Percentiles rank a stretch among this genome's conserved stretches.
phyloP scores from a whole-genome alignment of 2,329 filamentous ascomycete species.

The Fusarium sp. region DNA sequence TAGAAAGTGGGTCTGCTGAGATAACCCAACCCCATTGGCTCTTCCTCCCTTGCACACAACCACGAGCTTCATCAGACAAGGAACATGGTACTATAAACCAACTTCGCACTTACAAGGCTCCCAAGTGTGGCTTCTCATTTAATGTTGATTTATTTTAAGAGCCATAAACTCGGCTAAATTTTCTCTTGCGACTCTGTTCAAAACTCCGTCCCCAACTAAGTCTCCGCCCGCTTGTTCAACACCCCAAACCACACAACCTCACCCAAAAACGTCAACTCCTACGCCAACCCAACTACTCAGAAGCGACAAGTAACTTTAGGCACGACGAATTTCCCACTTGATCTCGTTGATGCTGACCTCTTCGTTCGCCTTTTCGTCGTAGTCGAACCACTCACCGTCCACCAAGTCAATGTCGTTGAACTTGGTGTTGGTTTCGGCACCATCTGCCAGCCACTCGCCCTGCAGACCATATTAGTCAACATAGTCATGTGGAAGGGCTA shows the following conservation, averaged over 20 bases:
- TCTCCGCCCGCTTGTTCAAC: background rate
- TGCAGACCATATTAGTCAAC: constrained; percentile 50
- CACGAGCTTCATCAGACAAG: background rate
- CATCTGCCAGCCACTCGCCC: constrained; percentile 92
- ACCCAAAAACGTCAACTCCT: background rate
- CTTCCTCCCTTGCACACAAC: background rate
- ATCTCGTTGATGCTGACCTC: constrained; percentile 94
- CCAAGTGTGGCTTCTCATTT: background rate
- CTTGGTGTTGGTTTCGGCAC: constrained; percentile 81
- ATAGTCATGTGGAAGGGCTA: too few species aligned
- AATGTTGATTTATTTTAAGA: background rate
- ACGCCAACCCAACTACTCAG: background rate
- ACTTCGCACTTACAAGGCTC: background rate
- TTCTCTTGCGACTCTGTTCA: background rate
- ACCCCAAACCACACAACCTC: background rate
- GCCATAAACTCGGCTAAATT: background rate
- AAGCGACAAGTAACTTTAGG: constrained; percentile 55
- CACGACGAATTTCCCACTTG: constrained; percentile 85
- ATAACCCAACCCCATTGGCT: constrained; percentile 8
- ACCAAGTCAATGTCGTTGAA: constrained; percentile 85
- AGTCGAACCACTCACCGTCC: constrained; percentile 98
- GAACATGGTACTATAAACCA: background rate
- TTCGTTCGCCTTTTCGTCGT: constrained; percentile 91
- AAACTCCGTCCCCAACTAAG: background rate
- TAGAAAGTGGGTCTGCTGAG: constrained; percentile 9